Evolutionary conservation across 2,329 filamentous ascomycete genomes (phyloP).

Genomic region (Xylaria multiplex): DNA sequence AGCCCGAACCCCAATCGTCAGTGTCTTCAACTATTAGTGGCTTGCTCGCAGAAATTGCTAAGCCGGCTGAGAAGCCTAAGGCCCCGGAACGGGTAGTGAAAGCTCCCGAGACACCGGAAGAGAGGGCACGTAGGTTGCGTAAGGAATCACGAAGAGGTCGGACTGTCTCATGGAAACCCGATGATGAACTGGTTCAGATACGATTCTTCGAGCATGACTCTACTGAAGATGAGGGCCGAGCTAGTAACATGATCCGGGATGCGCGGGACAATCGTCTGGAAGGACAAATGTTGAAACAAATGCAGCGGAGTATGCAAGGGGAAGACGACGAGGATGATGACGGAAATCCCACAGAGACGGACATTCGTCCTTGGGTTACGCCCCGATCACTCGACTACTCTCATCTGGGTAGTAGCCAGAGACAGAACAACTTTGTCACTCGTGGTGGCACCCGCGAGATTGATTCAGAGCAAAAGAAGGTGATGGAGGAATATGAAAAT

Average conservation of each 20-base stretch:
- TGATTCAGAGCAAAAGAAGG: conserved; percentile 64
- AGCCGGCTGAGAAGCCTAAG: conserved; percentile 62
- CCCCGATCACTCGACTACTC: conserved; percentile 60
- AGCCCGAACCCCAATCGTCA: conserved; percentile 49
- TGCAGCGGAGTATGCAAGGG: conserved; percentile 58
- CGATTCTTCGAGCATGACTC: conserved; percentile 77
- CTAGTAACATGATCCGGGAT: conserved; percentile 75
- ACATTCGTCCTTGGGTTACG: conserved; percentile 63
- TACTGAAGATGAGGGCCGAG: conserved; percentile 74
- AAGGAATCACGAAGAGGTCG: conserved; percentile 78
- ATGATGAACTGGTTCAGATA: conserved; percentile 72
- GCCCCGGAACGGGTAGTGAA: conserved; percentile 56
- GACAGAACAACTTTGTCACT: conserved; percentile 62
- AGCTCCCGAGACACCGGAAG: conserved; percentile 72
- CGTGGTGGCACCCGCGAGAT: conserved; percentile 64
- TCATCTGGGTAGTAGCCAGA: conserved; percentile 57
- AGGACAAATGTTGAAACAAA: conserved; percentile 70
- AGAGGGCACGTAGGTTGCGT: conserved; percentile 73
- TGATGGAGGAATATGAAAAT: conserved; percentile 66
- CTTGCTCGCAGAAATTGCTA: conserved; percentile 61
- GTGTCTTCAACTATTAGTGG: conserved; percentile 63
- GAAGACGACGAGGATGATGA: conserved; percentile 68
- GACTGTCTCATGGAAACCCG: conserved; percentile 76
- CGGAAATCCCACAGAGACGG: conserved; percentile 64
- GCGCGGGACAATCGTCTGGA: conserved; percentile 78